Evolutionary conservation across 306 rosid species (phyloP).

Genomic region (peach (Prunus persica)): DNA sequence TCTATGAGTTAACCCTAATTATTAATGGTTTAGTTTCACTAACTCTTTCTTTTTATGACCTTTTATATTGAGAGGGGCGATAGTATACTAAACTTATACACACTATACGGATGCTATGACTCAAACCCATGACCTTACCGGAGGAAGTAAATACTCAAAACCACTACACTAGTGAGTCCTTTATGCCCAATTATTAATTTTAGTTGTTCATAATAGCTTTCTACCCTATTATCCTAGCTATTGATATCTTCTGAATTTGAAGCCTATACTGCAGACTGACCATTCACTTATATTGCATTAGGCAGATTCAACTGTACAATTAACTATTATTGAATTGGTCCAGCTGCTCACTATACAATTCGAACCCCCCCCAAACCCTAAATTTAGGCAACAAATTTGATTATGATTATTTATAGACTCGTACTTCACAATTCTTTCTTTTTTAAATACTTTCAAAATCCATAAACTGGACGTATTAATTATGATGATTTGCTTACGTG

Average conservation of each 20-base stretch:
- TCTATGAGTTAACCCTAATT: background rate
- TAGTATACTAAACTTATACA: no score
- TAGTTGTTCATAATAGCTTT: no score
- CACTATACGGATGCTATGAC: rapidly evolving
- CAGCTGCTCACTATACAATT: background rate
- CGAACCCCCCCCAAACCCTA: no score
- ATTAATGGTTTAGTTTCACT: background rate
- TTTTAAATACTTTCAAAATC: background rate
- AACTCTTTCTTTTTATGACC: no score
- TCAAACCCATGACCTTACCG: rapidly evolving
- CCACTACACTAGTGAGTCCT: no score
- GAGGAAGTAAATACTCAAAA: rapidly evolving
- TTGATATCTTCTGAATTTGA: background rate
- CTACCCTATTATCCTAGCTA: background rate
- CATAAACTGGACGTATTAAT: background rate
- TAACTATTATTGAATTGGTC: background rate
- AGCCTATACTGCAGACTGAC: no score
- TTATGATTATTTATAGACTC: background rate
- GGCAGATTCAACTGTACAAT: background rate
- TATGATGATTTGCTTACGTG: background rate
- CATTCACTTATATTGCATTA: background rate
- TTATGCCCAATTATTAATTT: no score
- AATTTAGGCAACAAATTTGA: background rate
- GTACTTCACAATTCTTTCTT: no score
- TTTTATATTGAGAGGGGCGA: rapidly evolving